Conservation (phyloP, 2,329 filamentous ascomycete species). For the Bimuria novae-zelandiae region DNA sequence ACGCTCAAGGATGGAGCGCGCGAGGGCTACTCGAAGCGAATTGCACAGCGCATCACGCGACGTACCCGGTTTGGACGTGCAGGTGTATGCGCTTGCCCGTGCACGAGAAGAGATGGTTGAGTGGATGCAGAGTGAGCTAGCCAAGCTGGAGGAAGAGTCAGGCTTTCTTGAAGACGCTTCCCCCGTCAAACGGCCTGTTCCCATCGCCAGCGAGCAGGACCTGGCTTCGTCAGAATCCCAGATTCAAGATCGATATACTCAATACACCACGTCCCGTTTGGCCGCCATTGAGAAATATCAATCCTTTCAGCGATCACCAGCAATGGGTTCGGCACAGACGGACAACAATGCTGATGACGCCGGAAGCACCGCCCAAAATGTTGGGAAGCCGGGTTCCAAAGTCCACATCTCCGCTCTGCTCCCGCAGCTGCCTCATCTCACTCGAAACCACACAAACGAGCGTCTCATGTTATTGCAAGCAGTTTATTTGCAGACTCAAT, state of each 20-base stretch:
- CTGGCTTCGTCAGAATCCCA: conserved; percentile 26
- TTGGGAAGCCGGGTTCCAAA: background rate
- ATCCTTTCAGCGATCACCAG: conserved; percentile 21
- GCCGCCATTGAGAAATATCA: conserved; percentile 26
- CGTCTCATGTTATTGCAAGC: conserved; percentile 40
- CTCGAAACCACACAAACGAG: conserved; percentile 30
- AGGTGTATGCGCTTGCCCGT: conserved; percentile 48
- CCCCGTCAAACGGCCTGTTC: conserved; percentile 31
- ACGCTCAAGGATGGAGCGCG: conserved; percentile 37
- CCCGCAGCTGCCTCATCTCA: conserved; percentile 36
- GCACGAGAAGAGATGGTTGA: conserved; percentile 55
- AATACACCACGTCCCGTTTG: conserved; percentile 34
- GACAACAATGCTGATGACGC: background rate
- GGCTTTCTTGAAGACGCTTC: conserved; percentile 41
- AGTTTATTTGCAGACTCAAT: conserved; percentile 38
- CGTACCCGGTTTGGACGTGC: conserved; percentile 25
- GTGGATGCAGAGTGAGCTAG: conserved; percentile 57
- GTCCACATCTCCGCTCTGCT: conserved; percentile 31
- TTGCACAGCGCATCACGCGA: conserved; percentile 13
- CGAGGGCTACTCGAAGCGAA: conserved; percentile 26
- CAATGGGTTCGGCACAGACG: background rate
- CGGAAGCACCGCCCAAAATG: background rate
- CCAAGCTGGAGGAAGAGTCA: conserved; percentile 47
- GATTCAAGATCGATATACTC: conserved; percentile 36
- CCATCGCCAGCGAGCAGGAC: conserved; percentile 12